Conservation (phyloP, 2,329 filamentous ascomycete species). For the Xenoacremonium recifei region DNA sequence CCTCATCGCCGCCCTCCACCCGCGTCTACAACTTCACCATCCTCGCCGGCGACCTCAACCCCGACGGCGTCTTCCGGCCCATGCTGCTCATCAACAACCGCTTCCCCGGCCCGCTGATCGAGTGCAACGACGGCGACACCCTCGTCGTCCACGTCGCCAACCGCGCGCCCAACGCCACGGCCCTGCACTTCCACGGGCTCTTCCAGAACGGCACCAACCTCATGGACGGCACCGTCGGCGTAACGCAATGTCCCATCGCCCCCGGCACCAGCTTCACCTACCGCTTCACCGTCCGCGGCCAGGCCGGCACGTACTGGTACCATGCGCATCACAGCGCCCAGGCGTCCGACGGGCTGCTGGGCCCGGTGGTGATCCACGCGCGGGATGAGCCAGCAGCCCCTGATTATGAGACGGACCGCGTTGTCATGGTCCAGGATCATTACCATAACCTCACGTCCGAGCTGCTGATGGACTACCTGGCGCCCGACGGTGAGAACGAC, state of each 20-base stretch:
- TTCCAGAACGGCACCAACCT: constrained; percentile 73
- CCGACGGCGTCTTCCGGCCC: constrained; percentile 55
- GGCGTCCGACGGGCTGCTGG: constrained; percentile 67
- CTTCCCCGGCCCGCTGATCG: constrained; percentile 71
- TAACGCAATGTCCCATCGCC: constrained; percentile 66
- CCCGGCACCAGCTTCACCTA: constrained; percentile 64
- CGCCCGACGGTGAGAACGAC: constrained; percentile 51
- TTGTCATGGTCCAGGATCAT: constrained; percentile 70
- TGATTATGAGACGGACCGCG: constrained; percentile 46
- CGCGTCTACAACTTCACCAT: constrained; percentile 63
- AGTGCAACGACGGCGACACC: constrained; percentile 71
- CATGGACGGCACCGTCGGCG: constrained; percentile 70
- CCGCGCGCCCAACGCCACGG: constrained; percentile 62
- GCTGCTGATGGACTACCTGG: constrained; percentile 55
- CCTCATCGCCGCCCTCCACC: constrained; percentile 43
- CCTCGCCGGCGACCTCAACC: constrained; percentile 55
- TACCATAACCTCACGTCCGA: constrained; percentile 60
- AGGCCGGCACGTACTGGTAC: constrained; percentile 55
- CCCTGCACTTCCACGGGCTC: constrained; percentile 75
- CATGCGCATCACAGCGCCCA: constrained; percentile 66
- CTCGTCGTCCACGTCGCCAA: constrained; percentile 70
- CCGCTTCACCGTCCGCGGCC: constrained; percentile 59
- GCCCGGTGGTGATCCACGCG: constrained; percentile 65
- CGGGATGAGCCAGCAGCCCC: constrained; percentile 37
- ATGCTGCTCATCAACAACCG: constrained; percentile 73